Evolutionary conservation across 73 alveolate species (phyloP), one percentile per base, ranked within the genome.

Genomic region (Blepharisma stoltei): DNA sequence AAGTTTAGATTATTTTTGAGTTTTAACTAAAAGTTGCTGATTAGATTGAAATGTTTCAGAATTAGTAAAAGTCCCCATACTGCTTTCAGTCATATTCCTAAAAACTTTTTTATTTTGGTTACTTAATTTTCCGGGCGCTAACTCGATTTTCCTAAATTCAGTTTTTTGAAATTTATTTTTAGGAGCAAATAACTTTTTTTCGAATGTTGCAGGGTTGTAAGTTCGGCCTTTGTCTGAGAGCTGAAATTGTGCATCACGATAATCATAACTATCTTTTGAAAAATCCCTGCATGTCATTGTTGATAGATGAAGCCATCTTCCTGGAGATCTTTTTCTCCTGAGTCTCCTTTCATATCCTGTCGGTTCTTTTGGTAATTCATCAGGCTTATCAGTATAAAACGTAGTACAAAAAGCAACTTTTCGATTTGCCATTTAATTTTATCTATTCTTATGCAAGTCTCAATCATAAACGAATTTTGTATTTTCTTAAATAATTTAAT

Each of bases 231-330:
- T 38, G 23, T 60, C 73, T 60, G 73, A 8, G 14, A 60, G 46
- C 46, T 14, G 18, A 25, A 60, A 60, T 14, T 60, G 73, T 1
- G 11, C 23, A 60, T 60, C 73, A 2, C 73, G 73, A 25, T 60
- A 60, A 25, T 60, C 46, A 38, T 60, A 60, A 2, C 46, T 60
- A 25, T 60, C 23, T 60, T 60, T 60, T 18, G 73, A 14, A 25
- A 60, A 60, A 38, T 60, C 73, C 23, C 73, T n/a, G 46, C 73
- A 60, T 60, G 73, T 14, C 18, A 60, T n/a, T 60, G 73, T 60
- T n/a, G 73, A 60, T 38, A 60, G 14, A 18, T 14, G 45, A n/a
- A 60, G 14, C 73, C 73, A 60, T 20, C 18, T 25, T 60, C 46
- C 37, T 2, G 37, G 23, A 0, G 73, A 11, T 8, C 14, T 38